Evolutionary conservation across 176 grass and related monocot genomes (phyloP), one percentile per base, ranked within the genome.

Genomic region (Avena eriantha): DNA sequence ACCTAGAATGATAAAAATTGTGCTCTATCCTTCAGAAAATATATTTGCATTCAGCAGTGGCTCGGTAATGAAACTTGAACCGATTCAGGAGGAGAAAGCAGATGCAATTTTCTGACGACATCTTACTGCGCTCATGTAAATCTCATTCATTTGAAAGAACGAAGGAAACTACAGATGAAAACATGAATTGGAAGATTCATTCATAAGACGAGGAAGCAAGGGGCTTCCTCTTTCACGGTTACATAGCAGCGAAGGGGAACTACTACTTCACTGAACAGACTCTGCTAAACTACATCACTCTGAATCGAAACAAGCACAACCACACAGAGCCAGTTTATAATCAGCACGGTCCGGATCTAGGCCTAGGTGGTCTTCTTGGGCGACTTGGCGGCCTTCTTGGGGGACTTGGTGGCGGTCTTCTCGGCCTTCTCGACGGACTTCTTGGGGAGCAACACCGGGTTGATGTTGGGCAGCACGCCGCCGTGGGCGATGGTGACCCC

Each of bases 391-490:
- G 39, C 54, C 54, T 56, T 56, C 54, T 56, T 56, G 54, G 54
- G 54, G 5, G 54, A 56, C 54, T 56, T 80, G 69, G 69, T 3
- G 19, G 36, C 41, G 11, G 41, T 11, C 88, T 90, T 86, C 39
- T 90, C 83, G 0, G 69, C 81, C 89, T 8, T 90, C 80, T 90
- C 89, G 1, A 57, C 74, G 9, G 85, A 0, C 76, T 88, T 91
- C 81, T 91, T 91, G 14, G 90, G 90, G 29, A 91, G 86, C n/a
- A 91, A 72, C 15, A 85, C 86, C 0, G 86, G 46, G 82, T 91
- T 53, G 77, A 91, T 91, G 82, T 91, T 88, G 43, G 90, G 86
- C 7, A 88, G 77, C 0, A 91, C 90, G 13, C 86, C 90, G 66
- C 84, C 89, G 64, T 87, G 89, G 0, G 84, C 89, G 64, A 90